Evolutionary conservation across 495 filamentous ascomycete genomes (phyloP), one percentile per base, ranked within the genome.

Genomic region (Xanthoparmelia taractica): DNA sequence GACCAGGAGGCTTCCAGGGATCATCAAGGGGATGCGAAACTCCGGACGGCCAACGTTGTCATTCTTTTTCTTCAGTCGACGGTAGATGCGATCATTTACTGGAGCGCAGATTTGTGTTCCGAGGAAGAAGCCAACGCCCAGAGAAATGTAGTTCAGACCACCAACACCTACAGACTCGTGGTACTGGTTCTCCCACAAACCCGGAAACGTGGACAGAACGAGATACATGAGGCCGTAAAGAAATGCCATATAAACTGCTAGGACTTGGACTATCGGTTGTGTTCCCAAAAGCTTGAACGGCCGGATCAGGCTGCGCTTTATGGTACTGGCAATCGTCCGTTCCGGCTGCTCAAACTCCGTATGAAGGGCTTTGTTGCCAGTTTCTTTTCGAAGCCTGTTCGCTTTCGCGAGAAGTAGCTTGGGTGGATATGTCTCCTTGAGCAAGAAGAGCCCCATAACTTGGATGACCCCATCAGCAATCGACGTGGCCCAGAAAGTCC

Each of bases 161-260:
- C 80, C 86, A 52, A 85, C 83, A 34, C 82, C 85, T 59, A 78
- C 70, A 54, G 76, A 77, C 72, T 87, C 77, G 69, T 82, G 74
- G 77, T 91, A 91, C 34, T 78, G 77, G 0, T 60, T 47, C 13
- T 77, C 79, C 82, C 84, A 91, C 38, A 91, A 82, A 20, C 65
- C 57, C 0, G 87, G 84, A 73, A 89, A 90, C 36, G 84, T 86
- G 7, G 85, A 82, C 8, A 91, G 77, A 54, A 89, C 79, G 6
- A 92, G 82, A 70, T 91, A 91, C 76, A 86, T 84, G 20, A 89
- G 72, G 4, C 87, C 88, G 73, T 88, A 91, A 43, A 87, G 72
- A 69, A 85, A 91, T 62, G 82, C 82, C 80, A 85, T 84, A 73
- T 86, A 87, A 11, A 81, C 37, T 10, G 85, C 79, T 13, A 88